Conservation (phyloP, 495 filamentous ascomycete species). For the Hapsidospora chrysogenum region DNA sequence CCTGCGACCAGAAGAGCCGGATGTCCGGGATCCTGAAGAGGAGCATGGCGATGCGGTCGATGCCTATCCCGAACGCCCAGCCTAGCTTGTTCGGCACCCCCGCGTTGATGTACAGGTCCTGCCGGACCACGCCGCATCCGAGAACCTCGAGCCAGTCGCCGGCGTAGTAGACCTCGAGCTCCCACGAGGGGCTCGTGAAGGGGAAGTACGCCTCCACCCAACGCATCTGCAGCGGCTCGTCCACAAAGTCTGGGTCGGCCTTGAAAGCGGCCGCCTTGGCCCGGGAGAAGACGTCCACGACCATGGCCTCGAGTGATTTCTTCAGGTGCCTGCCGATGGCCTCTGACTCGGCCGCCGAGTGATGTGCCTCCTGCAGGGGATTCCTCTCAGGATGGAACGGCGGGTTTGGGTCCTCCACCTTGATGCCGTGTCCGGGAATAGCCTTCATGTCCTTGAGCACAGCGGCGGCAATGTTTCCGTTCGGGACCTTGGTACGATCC, state of each 20-base stretch:
- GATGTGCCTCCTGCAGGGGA: slow-evolving; percentile 57
- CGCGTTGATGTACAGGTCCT: slow-evolving; percentile 61
- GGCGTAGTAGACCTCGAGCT: slow-evolving; percentile 89
- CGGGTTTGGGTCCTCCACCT: slow-evolving; percentile 74
- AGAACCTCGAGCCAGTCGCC: slow-evolving; percentile 90
- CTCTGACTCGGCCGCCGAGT: slow-evolving; percentile 60
- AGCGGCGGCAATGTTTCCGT: slow-evolving; percentile 41
- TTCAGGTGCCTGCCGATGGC: slow-evolving; percentile 79
- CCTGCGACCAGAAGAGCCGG: slow-evolving; percentile 88
- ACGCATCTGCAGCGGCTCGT: slow-evolving; percentile 63
- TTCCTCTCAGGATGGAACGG: slow-evolving; percentile 65
- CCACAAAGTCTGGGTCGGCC: slow-evolving; percentile 25
- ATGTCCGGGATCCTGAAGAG: slow-evolving; percentile 93
- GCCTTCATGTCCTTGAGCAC: slow-evolving; percentile 47
- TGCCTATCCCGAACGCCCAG: slow-evolving; percentile 90
- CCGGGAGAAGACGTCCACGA: slow-evolving; percentile 72
- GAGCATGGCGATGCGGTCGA: slow-evolving; percentile 92
- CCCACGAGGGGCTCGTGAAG: slow-evolving; percentile 89
- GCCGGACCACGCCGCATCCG: slow-evolving; percentile 80
- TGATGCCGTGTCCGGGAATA: slow-evolving; percentile 55
- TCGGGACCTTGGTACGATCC: slow-evolving; percentile 47
- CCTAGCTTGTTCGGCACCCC: slow-evolving; percentile 60
- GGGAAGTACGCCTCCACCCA: slow-evolving; percentile 98
- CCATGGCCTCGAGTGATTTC: slow-evolving; percentile 71
- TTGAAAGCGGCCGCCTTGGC: slow-evolving; percentile 49